Base-by-base conservation (phyloP, 2,329 filamentous ascomycete species). In the Microsporum audouinii region DNA sequence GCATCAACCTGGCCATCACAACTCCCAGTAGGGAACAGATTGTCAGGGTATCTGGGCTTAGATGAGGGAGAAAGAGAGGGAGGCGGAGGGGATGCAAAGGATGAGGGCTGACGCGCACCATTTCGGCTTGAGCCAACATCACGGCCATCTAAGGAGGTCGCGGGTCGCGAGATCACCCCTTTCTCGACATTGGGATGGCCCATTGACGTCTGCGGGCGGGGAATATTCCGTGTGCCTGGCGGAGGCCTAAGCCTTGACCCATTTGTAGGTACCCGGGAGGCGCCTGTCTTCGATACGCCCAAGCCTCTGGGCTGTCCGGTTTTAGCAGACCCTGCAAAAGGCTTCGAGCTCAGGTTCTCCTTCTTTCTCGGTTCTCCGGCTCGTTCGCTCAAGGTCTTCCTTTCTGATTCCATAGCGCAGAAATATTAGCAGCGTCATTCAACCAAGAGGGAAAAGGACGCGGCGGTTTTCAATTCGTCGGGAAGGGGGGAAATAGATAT, bases 121-220 rank as follows among this genome's bases (percentile, higher is more conserved):
- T 81, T 80, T 73, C 77, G 71, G 71, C 78, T 80, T 63, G 66
- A 73, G 66, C 69, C 75, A 65, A 72, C 75, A 65, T 70, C 67
- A 63, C 73, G 74, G 61, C 70, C 74, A 65, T 75, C 75, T 63
- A 78, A 66, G 2, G 77, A 74, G 8, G 75, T 77, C 5, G 71
- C 70, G 5, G 77, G 73, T 57, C 74, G 76, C 64, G 71, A 66
- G 57, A 70, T 72, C 64, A 73, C 77, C 39, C 38, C 38, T 57
- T 17, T 57, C 34, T 33, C 38, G 8, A 17, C 33, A n/a, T 39
- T 38, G 27, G 33, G n/a, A 29, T 57, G 23, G 7, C 55, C 55
- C 1, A 39, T 57, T 39, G 83, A 76, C 5, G 81, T 78, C 63
- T 82, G 78, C 2, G 82, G 78, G 60, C 82, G 80, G 34, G 71